Evolutionary conservation across 441 rosid genomes (phyloP), one percentile per base, ranked within the genome.

Genomic region (Brassica hybrid): DNA sequence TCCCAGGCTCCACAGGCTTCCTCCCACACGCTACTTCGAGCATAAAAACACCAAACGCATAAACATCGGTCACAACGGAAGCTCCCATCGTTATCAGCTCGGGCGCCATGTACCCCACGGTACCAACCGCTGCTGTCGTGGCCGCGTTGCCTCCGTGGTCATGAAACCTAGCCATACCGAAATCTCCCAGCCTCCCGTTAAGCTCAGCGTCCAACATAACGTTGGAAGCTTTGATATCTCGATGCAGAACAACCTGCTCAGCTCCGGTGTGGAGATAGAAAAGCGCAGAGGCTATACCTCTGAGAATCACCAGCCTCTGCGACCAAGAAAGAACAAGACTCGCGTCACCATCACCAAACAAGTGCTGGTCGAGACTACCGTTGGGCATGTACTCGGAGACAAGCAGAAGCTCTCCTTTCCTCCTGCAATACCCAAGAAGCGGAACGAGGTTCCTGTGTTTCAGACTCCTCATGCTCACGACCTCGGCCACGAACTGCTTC

Each of bases 1-100:
- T 36, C 11, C 38, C 71, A 0, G 27, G 45, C 54, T 83, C 88
- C 5, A 89, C 68, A 0, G 96, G 94, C 73, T 81, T 89, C 79
- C 87, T 86, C 41, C 93, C 93, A 34, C 89, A 86, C 0, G 86
- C 87, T 34, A 91, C 89, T 78, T 90, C 97, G 1, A 91, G 94
- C 85, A 91, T 56, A 43, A 90, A 88, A 1, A 79, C 85, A 32
- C 93, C 97, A 30, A 92, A 87, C 1, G 94, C 83, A 43, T 78
- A 90, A 1, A 91, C 88, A 76, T 91, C 92, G 7, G 88, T 79
- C 34, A 67, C 21, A 1, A 85, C 78, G 6, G 85, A 84, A 11
- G 89, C 84, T n/a, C 90, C 96, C 2, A 78, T 84, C 50, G 74
- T 34, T 0, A 84, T 56, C 13, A 90, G 73, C 74, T 90, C 91